Percentiles rank a stretch among this genome's conserved stretches.
Evolutionary conservation across 2,329 filamentous ascomycete genomes (phyloP).

Genomic region (Fusarium papillatum): DNA sequence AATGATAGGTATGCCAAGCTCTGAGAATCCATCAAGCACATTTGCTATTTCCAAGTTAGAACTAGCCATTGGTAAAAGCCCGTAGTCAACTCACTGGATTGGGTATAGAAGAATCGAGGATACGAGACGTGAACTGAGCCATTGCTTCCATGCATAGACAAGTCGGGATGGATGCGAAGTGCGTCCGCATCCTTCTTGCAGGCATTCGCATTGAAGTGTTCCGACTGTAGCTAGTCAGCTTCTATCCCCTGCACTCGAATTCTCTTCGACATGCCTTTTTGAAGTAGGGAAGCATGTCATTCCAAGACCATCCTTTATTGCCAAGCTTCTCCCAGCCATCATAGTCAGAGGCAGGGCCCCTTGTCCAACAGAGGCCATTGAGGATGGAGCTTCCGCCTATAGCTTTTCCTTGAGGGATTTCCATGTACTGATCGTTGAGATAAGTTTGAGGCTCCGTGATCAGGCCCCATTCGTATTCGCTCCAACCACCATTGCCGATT

Average conservation of each 20-base stretch:
- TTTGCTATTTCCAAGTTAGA: constrained; percentile 1
- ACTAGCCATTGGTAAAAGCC: rapidly evolving
- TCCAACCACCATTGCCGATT: constrained; percentile 9
- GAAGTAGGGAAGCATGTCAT: constrained; percentile 57
- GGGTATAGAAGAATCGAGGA: constrained; percentile 20
- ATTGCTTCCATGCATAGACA: constrained; percentile 6
- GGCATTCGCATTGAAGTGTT: constrained; percentile 18
- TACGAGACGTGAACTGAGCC: constrained; percentile 28
- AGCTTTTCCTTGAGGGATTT: constrained; percentile 48
- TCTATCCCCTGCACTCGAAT: too few relatives aligned
- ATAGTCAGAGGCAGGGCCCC: constrained; percentile 54
- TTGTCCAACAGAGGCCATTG: constrained; percentile 55
- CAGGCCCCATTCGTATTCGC: constrained; percentile 40
- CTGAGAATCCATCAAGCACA: constrained; percentile 13
- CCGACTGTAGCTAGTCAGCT: constrained; percentile 12
- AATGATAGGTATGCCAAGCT: constrained; percentile 25
- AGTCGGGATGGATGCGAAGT: constrained; percentile 16
- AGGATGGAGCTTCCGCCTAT: constrained; percentile 56
- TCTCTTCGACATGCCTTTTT: constrained; percentile 49
- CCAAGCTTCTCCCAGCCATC: constrained; percentile 60
- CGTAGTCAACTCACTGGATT: constrained; percentile 1
- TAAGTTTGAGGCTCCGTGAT: constrained; percentile 46
- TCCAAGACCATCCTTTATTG: constrained; percentile 56
- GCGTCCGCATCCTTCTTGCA: neutral
- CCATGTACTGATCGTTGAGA: constrained; percentile 41